Base-by-base conservation (phyloP, 1,284 basidiomycete species). In the Microbotryum silenes-acaulis region DNA sequence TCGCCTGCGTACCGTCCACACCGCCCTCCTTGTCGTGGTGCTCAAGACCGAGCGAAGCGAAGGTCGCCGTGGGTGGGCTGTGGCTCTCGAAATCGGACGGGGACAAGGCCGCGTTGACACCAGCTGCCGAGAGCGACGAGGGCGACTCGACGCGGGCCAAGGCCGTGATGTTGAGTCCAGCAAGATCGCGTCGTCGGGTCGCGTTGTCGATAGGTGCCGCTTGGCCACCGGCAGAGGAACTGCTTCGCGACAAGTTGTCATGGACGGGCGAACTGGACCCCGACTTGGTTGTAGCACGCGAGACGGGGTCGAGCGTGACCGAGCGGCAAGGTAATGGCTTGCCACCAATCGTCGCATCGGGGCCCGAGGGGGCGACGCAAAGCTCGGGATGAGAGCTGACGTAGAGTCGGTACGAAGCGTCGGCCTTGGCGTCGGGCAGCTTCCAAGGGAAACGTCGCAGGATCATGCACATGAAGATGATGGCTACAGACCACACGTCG, bases 391-490 rank as follows among this genome's bases (percentile, higher is more conserved):
- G 91, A 29, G 92, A 89, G 69, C 86, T 83, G 69, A 97, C 86
- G 73, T 96, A 99, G 9, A 91, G 85, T 64, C 86, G 83, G 80
- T 91, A 98, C 73, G 86, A 89, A 57, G 89, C 83, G 74, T 98
- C 96, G 37, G 85, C 85, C 81, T 96, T 96, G 72, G 85, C 81
- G 75, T 99, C 94, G 25, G 94, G 93, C 62, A 97, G 87, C 78
- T 93, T 97, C 96, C 96, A 99, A 2, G 96, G 96, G 81, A 99
- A 99, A 55, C 96, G 83, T 56, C 94, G 83, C 51, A 99, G 82
- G 64, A 96, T 81, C 96, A 99, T 99, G 80, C 96, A 99, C 79
- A 98, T 85, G 81, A 98, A 97, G 72, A 99, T 98, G 77, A 99
- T 93, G 58, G 91, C 96, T 51, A 94, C 85, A 69, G 89, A 91